Percentiles rank a stretch among this genome's conserved stretches.
Conservation (phyloP, 441 rosid genomes). For the Syzygium malaccense region DNA sequence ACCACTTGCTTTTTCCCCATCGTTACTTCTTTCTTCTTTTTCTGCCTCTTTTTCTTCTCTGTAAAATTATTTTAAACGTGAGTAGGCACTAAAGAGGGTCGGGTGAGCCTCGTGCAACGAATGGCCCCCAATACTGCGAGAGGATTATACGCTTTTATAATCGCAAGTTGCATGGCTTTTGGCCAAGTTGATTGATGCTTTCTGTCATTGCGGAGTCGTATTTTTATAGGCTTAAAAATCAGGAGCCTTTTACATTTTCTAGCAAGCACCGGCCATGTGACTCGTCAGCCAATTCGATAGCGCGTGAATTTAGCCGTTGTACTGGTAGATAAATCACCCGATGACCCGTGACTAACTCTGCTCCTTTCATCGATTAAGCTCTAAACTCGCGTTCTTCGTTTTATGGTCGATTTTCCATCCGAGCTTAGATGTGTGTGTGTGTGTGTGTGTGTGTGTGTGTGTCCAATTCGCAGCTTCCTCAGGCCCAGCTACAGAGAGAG, state of each 20-base stretch:
- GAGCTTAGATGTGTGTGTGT: neutral
- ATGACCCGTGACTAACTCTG: fast-evolving
- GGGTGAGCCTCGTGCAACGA: too few relatives aligned
- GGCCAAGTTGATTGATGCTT: neutral
- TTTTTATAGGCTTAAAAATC: neutral
- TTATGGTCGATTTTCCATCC: fast-evolving
- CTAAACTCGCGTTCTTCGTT: fast-evolving
- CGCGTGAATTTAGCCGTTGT: too few relatives aligned
- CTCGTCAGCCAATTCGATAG: too few relatives aligned
- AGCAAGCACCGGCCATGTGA: neutral
- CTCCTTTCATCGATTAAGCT: neutral
- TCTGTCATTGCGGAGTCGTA: neutral
- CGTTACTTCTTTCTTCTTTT: neutral
- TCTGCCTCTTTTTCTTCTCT: neutral
- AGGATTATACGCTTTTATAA: neutral
- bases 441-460: neutral
- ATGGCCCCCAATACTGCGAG: too few relatives aligned
- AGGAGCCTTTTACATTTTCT: neutral
- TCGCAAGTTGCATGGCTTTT: neutral
- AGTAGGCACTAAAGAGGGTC: too few relatives aligned
- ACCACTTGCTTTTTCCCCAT: neutral
- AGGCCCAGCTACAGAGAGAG: neutral
- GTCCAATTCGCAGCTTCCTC: neutral
- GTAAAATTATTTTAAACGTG: neutral
- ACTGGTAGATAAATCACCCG: fast-evolving